Evolutionary conservation across 176 grass and related monocot species (phyloP), one percentile per base, ranked within the genome.

Genomic region (Oropetium thomaeum): DNA sequence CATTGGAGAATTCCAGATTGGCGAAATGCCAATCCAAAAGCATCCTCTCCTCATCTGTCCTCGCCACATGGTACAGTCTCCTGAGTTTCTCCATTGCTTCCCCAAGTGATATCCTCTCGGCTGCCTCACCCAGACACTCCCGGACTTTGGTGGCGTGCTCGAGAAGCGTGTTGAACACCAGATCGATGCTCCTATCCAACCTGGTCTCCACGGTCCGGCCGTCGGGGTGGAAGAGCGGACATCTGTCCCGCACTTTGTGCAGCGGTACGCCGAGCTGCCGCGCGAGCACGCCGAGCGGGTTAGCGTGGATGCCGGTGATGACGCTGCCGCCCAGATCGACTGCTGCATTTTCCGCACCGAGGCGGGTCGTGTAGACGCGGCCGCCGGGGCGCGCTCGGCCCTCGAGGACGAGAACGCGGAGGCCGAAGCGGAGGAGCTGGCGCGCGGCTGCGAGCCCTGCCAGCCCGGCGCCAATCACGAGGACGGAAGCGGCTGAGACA

Each of bases 281-380:
- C 14, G 91, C 86, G 30, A 97, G 83, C 41, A 97, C 95, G 6
- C 95, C 95, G 10, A 97, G 86, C 33, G 95, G 95, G 25, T 97
- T 97, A 32, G 94, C 90, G 65, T 97, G 94, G 78, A 97, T 91
- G 33, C 94, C 94, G 4, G 94, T 97, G 54, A 97, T 97, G 27
- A 97, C 86, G 74, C 90, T 97, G 7, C 94, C 94, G 11, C 94
- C 94, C 1, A 97, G 90, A 67, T 97, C 94, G 23, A 93, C 80
- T 48, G 77, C 70, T n/a, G 91, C 88, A 40, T 66, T 62, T 4
- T n/a, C 79, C 8, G 10, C 86, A 3, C 67, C 71, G 3, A 92
- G 83, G 60, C 53, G 83, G 13, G 84, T 62, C 48, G 90, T 93
- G 81, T 84, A 97, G 10, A 97, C 94, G 27, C 94, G 87, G 23